Conservation (phyloP, 176 grass and related monocot species). For the Oryza coarctata region DNA sequence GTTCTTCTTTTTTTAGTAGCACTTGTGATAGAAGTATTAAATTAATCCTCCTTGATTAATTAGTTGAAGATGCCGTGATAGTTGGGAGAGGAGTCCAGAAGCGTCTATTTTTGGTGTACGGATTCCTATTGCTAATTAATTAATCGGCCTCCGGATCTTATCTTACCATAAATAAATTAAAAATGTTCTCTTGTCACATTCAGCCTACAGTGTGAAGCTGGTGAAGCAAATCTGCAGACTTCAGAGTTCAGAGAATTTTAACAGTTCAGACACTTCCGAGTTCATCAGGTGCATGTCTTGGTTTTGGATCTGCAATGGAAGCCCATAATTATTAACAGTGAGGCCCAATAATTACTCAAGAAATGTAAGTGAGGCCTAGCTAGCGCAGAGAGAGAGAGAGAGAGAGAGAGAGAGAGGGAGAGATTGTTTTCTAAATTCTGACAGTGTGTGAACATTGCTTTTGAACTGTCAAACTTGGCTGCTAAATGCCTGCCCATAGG, state of each 20-base stretch:
- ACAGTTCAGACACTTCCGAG: not conserved
- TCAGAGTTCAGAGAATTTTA: not conserved
- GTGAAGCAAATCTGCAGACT: not conserved
- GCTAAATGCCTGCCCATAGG: not conserved
- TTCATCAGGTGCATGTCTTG: not conserved
- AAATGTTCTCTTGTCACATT: not conserved
- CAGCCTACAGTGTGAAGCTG: not conserved
- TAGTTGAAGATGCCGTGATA: not conserved
- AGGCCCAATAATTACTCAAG: not conserved
- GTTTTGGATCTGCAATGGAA: not conserved
- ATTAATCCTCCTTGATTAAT: not conserved
- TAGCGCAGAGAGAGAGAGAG: not conserved
- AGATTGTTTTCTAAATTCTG: not conserved
- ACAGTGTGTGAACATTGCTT: not conserved
- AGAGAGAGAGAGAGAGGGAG: not conserved
- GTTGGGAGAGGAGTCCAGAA: not conserved
- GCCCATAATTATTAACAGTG: not conserved
- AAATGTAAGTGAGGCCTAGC: not conserved
- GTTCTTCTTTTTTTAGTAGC: not conserved
- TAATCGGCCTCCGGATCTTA: not conserved
- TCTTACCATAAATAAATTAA: constrained; percentile 2
- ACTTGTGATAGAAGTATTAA: not conserved
- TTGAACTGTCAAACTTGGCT: not conserved
- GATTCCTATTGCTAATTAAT: not conserved
- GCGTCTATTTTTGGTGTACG: not conserved